Base-by-base conservation (phyloP, 2,329 filamentous ascomycete genomes). In the Leptographium wingfieldii region DNA sequence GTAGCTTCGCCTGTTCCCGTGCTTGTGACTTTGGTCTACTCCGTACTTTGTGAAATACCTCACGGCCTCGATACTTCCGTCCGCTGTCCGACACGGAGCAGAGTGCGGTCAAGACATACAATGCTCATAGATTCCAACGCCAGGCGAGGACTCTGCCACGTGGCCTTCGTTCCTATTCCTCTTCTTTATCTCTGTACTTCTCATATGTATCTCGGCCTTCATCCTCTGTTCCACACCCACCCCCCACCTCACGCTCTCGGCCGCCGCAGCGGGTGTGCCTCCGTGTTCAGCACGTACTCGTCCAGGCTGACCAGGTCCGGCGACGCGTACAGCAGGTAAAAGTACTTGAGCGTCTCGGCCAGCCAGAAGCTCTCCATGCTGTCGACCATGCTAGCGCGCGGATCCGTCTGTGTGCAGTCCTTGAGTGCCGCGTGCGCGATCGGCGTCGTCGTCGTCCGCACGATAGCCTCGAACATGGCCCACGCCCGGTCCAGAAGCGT, bases 321-420 rank as follows among this genome's bases (percentile, higher is more conserved):
- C 59, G 87, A 80, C 55, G 81, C 82, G 65, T 88, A 91, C 22
- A 88, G 79, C 60, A 90, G 72, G 66, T 86, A 91, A 62, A 90
- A 90, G 67, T 90, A 90, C 72, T 90, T 92, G 65, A 89, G 71
- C 49, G 86, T 91, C 75, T 91, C 87, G 3, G 84, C 84, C 66
- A 88, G 75, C 85, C 87, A 91, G 68, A 89, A 90, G 59, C 77
- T 79, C 75, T 77, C 55, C 25, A 49, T 60, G 11, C 53, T 56
- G 53, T 61, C 56, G 40, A 58, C 35, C 55, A 55, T 54, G 22
- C 58, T 35, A 7, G 19, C 14, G 19, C 54, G 59, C 43, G 63
- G 59, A n/a, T 57, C n/a, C 7, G 48, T 38, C 22, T 1, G n/a
- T 12, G 63, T 64, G 58, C 51, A 60, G 55, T 62, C 58, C 0